Percentiles rank a stretch among this genome's conserved stretches.
These are phyloP conservation scores for Nakataea oryzae DNA, from an alignment of 2,329 filamentous ascomycete genomes.

Conservation along the genomic window DNA sequence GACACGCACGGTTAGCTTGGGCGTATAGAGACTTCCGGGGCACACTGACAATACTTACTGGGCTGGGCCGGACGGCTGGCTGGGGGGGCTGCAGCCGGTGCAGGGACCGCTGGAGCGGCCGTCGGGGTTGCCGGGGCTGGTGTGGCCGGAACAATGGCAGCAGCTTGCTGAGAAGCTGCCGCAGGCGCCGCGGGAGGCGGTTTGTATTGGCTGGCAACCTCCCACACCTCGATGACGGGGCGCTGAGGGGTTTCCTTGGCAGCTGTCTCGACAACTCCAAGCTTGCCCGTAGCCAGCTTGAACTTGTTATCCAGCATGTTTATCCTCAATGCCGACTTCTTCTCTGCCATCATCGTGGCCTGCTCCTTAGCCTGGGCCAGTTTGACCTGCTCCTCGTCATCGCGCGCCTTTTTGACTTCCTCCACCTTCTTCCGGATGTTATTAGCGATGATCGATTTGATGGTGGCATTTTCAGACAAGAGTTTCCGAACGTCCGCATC, in stretches of 20 bases:
- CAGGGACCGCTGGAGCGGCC: constrained; percentile 5
- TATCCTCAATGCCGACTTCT: constrained; percentile 63
- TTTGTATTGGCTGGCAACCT: constrained; percentile 60
- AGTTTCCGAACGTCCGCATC: constrained; percentile 48
- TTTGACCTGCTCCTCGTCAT: constrained; percentile 41
- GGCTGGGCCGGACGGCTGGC: background rate
- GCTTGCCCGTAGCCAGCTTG: constrained; percentile 55
- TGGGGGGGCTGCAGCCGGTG: constrained; percentile 8
- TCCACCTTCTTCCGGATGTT: constrained; percentile 65
- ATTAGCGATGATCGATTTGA: constrained; percentile 45
- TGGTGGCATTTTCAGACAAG: constrained; percentile 42
- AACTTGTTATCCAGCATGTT: constrained; percentile 69
- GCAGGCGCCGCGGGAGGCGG: constrained; percentile 20
- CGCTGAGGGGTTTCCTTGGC: constrained; percentile 76
- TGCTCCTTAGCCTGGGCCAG: constrained; percentile 45
- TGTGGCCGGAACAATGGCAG: background rate
- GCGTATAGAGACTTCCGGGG: background rate
- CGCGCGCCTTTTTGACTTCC: constrained; percentile 50
- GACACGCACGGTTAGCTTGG: background rate
- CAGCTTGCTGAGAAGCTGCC: constrained; percentile 3
- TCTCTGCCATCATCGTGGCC: constrained; percentile 61
- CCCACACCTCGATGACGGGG: constrained; percentile 80
- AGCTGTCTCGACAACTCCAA: constrained; percentile 70
- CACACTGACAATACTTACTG: background rate
- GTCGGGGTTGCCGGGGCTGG: constrained; percentile 3